Base-by-base conservation (phyloP, 176 grass and related monocot genomes). In the Elymus sibiricus region DNA sequence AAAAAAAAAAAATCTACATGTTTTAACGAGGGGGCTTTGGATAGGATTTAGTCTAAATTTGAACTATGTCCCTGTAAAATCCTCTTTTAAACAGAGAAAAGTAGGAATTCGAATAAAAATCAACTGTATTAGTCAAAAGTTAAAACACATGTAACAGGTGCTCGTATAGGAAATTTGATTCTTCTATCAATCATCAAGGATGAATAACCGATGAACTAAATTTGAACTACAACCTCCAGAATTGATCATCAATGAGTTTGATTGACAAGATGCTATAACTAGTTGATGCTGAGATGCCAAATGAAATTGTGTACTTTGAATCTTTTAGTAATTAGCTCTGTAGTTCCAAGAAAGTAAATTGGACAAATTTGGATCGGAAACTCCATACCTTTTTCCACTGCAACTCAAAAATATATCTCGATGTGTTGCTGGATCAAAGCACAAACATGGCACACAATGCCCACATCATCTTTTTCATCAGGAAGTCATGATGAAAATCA, bases 391-490 rank as follows among this genome's bases (percentile, higher is more conserved):
- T 97, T 58, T 87, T 85, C 90, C 88, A 87, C 49, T 86, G 79
- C 17, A 58, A 84, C 34, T 94, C 89, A 77, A 97, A 61, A 80
- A 94, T 94, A 31, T 85, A n/a, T 89, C 22, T 88, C 84, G 24
- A 94, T 94, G 8, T 34, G 85, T 72, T 89, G 85, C 77, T 92
- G 77, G 86, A 94, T 89, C 28, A 94, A 80, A 77, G 88, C 92
- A 89, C 95, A 97, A 65, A 92, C 72, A 73, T 86, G 84, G 44
- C 95, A 97, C n/a, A 94, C 92, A 38, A 91, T 76, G 11, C 92
- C 92, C 26, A 90, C 64, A 51, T 94, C 86, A 87, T 94, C 92
- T 87, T 92, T 86, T 92, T 86, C 82, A 92, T 44, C 27, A 80
- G 11, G 68, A 59, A 89, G 34, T 87, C 78, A 86, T 92, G 92